Conservation (phyloP, 495 filamentous ascomycete genomes). For the Xylaria palmicola region DNA sequence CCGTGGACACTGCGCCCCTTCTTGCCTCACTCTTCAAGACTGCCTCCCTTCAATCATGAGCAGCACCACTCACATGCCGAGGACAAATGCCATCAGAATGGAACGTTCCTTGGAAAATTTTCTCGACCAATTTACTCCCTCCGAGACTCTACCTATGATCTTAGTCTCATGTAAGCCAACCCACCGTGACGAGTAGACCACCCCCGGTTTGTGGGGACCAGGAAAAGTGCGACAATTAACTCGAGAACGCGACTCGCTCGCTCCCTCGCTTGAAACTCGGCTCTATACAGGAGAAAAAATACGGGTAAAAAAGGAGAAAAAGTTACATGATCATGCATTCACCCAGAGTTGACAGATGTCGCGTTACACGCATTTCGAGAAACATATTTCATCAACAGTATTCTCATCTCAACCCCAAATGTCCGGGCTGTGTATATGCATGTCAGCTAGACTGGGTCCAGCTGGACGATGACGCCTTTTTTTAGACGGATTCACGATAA, state of each 20-base stretch:
- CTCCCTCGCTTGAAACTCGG: slow-evolving; percentile 24
- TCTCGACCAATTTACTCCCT: not conserved
- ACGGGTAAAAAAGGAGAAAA: not conserved
- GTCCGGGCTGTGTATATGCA: not conserved
- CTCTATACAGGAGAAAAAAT: not conserved
- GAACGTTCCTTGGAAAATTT: not conserved
- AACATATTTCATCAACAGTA: not conserved
- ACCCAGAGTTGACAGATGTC: not conserved
- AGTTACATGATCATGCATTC: not conserved
- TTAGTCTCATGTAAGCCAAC: slow-evolving; percentile 26
- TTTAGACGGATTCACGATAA: slow-evolving; percentile 23
- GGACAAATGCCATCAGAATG: not conserved
- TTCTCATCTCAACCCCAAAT: not conserved
- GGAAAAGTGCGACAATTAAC: slow-evolving; percentile 23
- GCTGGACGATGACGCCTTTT: slow-evolving; percentile 23
- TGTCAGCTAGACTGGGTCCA: slow-evolving; percentile 6
- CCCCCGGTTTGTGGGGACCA: slow-evolving; percentile 14
- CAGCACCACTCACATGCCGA: not conserved
- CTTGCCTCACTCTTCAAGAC: not conserved
- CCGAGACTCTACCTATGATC: not conserved
- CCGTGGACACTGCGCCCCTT: not conserved
- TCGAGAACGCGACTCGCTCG: slow-evolving; percentile 21
- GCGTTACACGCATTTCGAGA: not conserved
- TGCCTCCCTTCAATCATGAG: not conserved
- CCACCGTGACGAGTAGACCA: slow-evolving; percentile 5